A percentile compares a stretch with the other conserved stretches of the same genome.
These are phyloP conservation scores for Rhodotorula sp. DNA, from an alignment of 1,284 basidiomycete genomes.

Conservation along the genomic window DNA sequence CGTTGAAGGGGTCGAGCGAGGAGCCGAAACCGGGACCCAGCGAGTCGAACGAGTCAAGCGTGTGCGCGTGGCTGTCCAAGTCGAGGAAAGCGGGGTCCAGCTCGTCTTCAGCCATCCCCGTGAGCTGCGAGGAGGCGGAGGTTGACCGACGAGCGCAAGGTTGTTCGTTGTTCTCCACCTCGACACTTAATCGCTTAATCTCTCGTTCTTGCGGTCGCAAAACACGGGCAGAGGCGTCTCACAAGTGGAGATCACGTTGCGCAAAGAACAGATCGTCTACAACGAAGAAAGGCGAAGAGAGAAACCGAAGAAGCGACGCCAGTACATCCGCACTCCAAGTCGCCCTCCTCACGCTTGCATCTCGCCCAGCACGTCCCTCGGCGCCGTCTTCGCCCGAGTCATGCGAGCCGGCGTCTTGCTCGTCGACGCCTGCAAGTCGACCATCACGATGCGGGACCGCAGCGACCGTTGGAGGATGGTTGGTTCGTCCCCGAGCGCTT, in stretches of 20 bases:
- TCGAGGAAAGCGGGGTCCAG: conserved; percentile 32
- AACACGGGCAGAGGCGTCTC: too few species aligned
- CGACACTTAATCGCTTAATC: too few species aligned
- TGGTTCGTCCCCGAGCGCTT: neutral
- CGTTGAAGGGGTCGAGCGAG: conserved; percentile 5
- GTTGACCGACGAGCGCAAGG: too few species aligned
- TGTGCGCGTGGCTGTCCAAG: neutral
- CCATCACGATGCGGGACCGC: conserved; percentile 17
- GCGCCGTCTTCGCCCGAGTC: neutral
- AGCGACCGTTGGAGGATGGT: conserved; percentile 17
- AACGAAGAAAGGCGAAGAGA: neutral
- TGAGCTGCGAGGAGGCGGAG: too few species aligned
- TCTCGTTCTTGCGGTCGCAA: too few species aligned
- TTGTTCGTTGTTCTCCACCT: too few species aligned
- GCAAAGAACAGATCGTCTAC: neutral
- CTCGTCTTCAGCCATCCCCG: conserved; percentile 21
- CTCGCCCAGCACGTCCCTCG: conserved; percentile 23
- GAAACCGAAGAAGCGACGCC: neutral
- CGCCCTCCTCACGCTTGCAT: neutral
- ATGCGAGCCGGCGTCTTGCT: conserved; percentile 2
- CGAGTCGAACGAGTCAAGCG: neutral
- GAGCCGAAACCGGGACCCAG: neutral
- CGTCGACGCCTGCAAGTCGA: conserved; percentile 8
- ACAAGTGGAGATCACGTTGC: too few species aligned
- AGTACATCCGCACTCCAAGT: too few species aligned